Evolutionary conservation across 805 yeast species (phyloP).

Genomic region (Candida saitoana): DNA sequence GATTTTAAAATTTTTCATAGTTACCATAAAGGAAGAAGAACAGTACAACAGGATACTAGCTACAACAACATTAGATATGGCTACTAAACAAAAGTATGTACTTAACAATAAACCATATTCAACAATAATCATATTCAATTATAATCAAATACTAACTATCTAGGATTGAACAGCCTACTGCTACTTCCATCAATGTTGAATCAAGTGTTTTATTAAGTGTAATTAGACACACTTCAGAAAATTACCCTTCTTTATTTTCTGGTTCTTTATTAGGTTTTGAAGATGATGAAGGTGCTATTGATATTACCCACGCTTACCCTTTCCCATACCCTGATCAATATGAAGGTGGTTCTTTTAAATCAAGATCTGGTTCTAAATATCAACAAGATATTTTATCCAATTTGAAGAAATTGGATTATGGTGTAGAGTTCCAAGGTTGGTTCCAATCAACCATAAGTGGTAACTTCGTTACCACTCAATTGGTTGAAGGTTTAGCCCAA

Average conservation of each 20-base stretch:
- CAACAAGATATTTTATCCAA: slow-evolving; percentile 64
- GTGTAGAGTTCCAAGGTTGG: slow-evolving; percentile 76
- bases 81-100: slow-evolving; percentile 16
- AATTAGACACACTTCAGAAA: slow-evolving; percentile 62
- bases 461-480: slow-evolving; percentile 58
- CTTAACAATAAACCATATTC: not conserved
- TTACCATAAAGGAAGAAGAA: not conserved
- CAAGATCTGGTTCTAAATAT: slow-evolving; percentile 60
- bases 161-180: slow-evolving; percentile 31
- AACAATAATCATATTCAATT: not conserved
- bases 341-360: slow-evolving; percentile 56
- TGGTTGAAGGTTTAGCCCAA: slow-evolving; percentile 65
- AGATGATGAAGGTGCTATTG: slow-evolving; percentile 46
- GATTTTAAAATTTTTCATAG: not conserved
- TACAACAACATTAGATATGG: slow-evolving; percentile 8
- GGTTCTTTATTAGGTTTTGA: slow-evolving; percentile 79
- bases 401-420: slow-evolving; percentile 59
- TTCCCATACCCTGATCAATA: slow-evolving; percentile 66
- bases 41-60: not conserved
- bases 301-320: slow-evolving; percentile 60
- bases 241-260: slow-evolving; percentile 55
- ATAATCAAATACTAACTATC: slow-evolving; percentile 4
- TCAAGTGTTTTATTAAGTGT: slow-evolving; percentile 56
- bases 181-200: slow-evolving; percentile 41
- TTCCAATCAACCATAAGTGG: slow-evolving; percentile 70